A percentile compares a stretch with the other conserved stretches of the same genome.
Evolutionary conservation across 495 filamentous ascomycete species (phyloP).

Genomic region (Staphylotrichum tortipilum): DNA sequence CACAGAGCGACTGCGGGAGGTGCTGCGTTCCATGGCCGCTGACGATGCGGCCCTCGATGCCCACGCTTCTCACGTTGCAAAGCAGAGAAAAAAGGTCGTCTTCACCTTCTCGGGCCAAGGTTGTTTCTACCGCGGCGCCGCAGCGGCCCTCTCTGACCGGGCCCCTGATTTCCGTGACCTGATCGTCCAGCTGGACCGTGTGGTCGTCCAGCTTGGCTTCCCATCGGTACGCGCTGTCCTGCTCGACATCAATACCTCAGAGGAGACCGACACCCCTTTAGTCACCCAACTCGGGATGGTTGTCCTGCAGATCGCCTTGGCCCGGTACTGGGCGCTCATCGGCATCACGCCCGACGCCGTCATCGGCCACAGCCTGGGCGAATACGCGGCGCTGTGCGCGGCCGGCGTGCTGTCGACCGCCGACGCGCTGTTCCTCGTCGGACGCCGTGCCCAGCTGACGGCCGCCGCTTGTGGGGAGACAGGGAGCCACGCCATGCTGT

Average conservation of each 20-base stretch:
- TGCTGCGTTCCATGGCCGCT: too few species aligned
- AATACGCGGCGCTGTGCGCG: not conserved
- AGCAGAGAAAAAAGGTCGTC: too few species aligned
- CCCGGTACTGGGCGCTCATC: constrained; percentile 54
- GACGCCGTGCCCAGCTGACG: not conserved
- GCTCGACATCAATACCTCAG: constrained; percentile 49
- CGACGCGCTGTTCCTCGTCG: not conserved
- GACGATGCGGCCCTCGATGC: too few species aligned
- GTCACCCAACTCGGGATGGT: constrained; percentile 70
- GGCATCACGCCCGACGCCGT: not conserved
- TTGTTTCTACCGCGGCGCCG: constrained; percentile 48
- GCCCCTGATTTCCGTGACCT: constrained; percentile 64
- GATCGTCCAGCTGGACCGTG: constrained; percentile 63
- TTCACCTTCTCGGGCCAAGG: constrained; percentile 69
- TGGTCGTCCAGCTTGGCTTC: constrained; percentile 62
- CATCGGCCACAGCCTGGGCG: not conserved
- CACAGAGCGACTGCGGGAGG: constrained; percentile 24
- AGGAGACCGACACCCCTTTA: constrained; percentile 55
- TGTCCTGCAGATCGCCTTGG: constrained; percentile 77
- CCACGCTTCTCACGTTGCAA: too few species aligned
- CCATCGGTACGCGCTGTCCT: constrained; percentile 62
- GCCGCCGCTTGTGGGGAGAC: not conserved
- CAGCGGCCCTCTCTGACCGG: too few species aligned
- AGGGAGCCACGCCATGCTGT: not conserved
- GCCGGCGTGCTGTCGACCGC: not conserved